Percentiles rank a stretch among this genome's conserved stretches.
These are phyloP conservation scores for Penicillium ucsense DNA, from an alignment of 495 filamentous ascomycete species.

Conservation along the genomic window DNA sequence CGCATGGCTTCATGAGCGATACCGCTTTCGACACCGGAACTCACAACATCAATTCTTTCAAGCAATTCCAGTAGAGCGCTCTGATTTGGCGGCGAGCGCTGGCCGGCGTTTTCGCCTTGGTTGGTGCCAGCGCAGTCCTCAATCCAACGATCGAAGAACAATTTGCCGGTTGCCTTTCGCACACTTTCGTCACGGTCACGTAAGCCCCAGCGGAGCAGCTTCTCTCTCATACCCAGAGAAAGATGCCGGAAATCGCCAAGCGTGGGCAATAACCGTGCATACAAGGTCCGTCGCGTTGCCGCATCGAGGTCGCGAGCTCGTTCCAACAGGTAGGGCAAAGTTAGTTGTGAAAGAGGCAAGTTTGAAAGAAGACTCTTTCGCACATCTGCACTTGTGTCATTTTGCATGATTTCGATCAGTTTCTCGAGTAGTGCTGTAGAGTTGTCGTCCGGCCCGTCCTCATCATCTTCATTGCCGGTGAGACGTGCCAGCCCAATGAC, in stretches of 20 bases:
- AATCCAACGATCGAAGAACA: constrained; percentile 93
- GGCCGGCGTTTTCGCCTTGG: constrained; percentile 35
- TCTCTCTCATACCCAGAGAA: constrained; percentile 90
- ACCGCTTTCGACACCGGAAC: constrained; percentile 80
- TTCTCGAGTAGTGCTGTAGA: constrained; percentile 58
- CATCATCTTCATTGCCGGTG: constrained; percentile 70
- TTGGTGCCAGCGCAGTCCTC: constrained; percentile 74
- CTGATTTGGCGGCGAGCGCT: constrained; percentile 52
- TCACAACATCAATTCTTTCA: constrained; percentile 87
- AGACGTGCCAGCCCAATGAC: constrained; percentile 78
- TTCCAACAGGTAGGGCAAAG: constrained; percentile 87
- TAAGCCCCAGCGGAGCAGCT: constrained; percentile 89
- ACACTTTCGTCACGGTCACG: constrained; percentile 93
- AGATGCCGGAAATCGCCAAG: constrained; percentile 94
- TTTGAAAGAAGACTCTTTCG: constrained; percentile 81
- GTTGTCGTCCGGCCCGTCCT: constrained; percentile 59
- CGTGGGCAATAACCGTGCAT: constrained; percentile 76
- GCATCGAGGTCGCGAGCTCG: constrained; percentile 83
- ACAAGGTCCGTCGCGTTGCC: constrained; percentile 72
- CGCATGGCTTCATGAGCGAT: constrained; percentile 88
- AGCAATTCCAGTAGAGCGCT: constrained; percentile 79
- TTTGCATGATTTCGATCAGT: constrained; percentile 85
- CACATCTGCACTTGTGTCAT: constrained; percentile 90
- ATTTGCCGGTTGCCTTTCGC: constrained; percentile 75
- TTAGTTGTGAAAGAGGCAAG: constrained; percentile 66